Evolutionary conservation across 2,329 filamentous ascomycete species (phyloP).

Genomic region (Aureobasidium vineae): DNA sequence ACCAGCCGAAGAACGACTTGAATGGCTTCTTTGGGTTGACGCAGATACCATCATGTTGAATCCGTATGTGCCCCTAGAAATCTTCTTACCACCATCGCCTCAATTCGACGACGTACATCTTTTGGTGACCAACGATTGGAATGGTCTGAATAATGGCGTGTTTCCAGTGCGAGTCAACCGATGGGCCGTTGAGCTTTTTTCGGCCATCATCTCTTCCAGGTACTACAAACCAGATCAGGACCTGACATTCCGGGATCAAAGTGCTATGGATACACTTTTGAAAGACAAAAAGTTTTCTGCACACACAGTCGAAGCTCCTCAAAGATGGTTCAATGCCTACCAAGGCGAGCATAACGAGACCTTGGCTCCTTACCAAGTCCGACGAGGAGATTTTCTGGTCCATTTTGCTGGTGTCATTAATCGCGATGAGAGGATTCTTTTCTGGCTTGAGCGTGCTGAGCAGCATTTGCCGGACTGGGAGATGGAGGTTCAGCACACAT

Average conservation of each 20-base stretch:
- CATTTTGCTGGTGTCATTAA: constrained; percentile 44
- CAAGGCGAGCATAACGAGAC: constrained; percentile 43
- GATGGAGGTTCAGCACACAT: constrained; percentile 40
- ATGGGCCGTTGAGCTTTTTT: constrained; percentile 44
- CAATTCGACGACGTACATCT: constrained; percentile 42
- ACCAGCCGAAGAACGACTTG: constrained; percentile 41
- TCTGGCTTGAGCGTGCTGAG: constrained; percentile 43
- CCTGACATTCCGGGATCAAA: constrained; percentile 44
- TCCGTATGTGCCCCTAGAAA: constrained; percentile 43
- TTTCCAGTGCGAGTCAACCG: constrained; percentile 44
- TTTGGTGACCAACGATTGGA: constrained; percentile 43
- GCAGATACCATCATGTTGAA: constrained; percentile 48
- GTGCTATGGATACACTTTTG: constrained; percentile 42
- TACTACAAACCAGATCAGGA: constrained; percentile 41
- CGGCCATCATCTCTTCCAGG: constrained; percentile 42
- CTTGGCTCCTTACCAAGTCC: constrained; percentile 39
- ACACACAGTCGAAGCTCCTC: constrained; percentile 33
- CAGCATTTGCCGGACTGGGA: constrained; percentile 43
- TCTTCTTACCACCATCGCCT: constrained; percentile 41
- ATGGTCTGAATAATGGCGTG: constrained; percentile 47
- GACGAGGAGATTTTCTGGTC: constrained; percentile 46
- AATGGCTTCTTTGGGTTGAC: constrained; percentile 49
- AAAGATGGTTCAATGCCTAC: constrained; percentile 49
- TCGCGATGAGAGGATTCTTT: constrained; percentile 39
- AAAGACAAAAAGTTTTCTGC: constrained; percentile 31